phyloP scores from a whole-genome alignment of 805 yeast genomes.

The Wickerhamomyces queroliae region DNA sequence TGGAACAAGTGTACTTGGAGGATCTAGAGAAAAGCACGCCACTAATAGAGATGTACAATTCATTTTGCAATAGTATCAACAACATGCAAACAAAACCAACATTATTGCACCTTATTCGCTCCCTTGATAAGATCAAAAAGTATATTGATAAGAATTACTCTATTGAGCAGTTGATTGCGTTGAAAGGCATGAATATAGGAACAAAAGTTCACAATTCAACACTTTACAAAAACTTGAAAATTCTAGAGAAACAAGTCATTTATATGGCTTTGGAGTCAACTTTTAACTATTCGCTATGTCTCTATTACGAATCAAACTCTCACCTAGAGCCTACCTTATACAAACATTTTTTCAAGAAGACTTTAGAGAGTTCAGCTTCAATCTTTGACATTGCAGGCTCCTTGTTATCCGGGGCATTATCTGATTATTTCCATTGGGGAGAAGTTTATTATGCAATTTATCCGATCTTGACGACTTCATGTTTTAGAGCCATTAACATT shows the following conservation, averaged over 20 bases:
- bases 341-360: conserved; percentile 5
- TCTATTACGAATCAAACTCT: conserved; percentile 11
- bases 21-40: background rate
- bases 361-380: background rate
- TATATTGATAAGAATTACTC: conserved; percentile 9
- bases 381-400: conserved; percentile 8
- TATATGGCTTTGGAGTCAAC: conserved; percentile 8
- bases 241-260: conserved; percentile 5
- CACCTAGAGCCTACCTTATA: conserved; percentile 6
- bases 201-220: conserved; percentile 5
- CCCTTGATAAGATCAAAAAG: conserved; percentile 5
- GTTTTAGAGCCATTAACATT: conserved; percentile 2
- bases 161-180: background rate
- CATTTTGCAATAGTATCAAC: conserved; percentile 8
- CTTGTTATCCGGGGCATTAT: conserved; percentile 7
- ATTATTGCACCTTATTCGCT: conserved; percentile 2
- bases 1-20: conserved; percentile 10
- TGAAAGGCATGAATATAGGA: conserved; percentile 2
- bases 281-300: conserved; percentile 6
- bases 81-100: conserved; percentile 6
- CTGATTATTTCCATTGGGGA: conserved; percentile 2
- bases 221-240: conserved; percentile 7
- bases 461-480: conserved; percentile 7
- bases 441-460: conserved; percentile 7
- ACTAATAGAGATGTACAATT: conserved; percentile 5